These are phyloP conservation scores for Lodderomyces pseudojiufengensis DNA, from an alignment of 1,139 yeast genomes.

Conservation along the genomic window DNA sequence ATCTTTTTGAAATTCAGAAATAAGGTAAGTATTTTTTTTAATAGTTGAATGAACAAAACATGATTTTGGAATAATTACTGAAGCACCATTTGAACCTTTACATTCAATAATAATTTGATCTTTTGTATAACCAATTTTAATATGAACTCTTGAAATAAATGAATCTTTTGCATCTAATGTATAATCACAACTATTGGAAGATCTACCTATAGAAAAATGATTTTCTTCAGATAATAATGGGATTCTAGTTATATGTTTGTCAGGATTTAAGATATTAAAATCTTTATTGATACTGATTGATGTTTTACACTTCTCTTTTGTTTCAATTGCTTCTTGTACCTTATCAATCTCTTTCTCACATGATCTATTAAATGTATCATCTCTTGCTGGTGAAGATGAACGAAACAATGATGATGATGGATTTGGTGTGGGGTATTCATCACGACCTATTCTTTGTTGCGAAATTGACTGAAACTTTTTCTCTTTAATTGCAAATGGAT, in stretches of 20 bases:
- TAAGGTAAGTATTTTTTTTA: slow-evolving; percentile 27
- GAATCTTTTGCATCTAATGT: slow-evolving; percentile 53
- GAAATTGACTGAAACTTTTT: neutral
- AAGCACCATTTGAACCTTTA: slow-evolving; percentile 68
- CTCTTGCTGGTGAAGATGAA: slow-evolving; percentile 39
- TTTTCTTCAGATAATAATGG: slow-evolving; percentile 26
- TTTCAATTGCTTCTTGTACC: neutral
- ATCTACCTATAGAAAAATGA: slow-evolving; percentile 53
- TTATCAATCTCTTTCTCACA: neutral
- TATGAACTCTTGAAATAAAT: slow-evolving; percentile 67
- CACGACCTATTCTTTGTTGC: slow-evolving; percentile 15
- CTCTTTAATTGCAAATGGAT: slow-evolving; percentile 19
- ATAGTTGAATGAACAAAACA: slow-evolving; percentile 32
- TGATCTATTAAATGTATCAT: slow-evolving; percentile 1
- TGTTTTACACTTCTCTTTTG: neutral
- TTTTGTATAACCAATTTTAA: slow-evolving; percentile 24
- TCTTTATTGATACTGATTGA: slow-evolving; percentile 23
- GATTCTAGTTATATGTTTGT: slow-evolving; percentile 33
- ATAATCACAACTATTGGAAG: slow-evolving; percentile 59
- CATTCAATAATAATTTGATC: slow-evolving; percentile 45
- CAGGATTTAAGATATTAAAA: slow-evolving; percentile 41
- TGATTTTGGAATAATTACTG: slow-evolving; percentile 54
- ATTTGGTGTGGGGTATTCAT: slow-evolving; percentile 50
- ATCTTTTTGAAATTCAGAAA: slow-evolving; percentile 29
- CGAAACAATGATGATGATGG: slow-evolving; percentile 53